Evolutionary conservation across 345 rosid genomes (phyloP).

Genomic region (Eucalyptus virginea): DNA sequence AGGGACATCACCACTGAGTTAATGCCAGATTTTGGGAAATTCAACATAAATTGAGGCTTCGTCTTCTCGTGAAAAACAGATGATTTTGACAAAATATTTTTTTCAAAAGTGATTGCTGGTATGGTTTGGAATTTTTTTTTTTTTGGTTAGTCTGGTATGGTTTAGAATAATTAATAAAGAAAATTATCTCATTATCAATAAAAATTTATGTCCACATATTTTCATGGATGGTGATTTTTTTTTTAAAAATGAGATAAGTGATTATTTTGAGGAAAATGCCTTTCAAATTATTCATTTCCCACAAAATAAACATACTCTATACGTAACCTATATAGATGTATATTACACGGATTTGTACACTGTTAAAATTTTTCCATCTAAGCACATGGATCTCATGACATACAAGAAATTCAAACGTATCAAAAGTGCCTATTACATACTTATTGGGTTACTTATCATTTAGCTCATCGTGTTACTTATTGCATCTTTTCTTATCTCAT

Average conservation of each 20-base stretch:
- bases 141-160: too few species aligned
- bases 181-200: background rate
- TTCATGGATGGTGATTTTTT: too few species aligned
- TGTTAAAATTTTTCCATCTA: background rate
- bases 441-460: background rate
- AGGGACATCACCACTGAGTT: background rate
- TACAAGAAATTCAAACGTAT: background rate
- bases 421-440: background rate
- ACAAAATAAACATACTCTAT: fast-evolving
- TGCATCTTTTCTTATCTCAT: background rate
- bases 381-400: background rate
- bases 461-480: background rate
- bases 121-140: too few species aligned
- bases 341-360: background rate
- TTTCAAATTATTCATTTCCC: background rate
- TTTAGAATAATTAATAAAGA: too few species aligned
- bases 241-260: fast-evolving
- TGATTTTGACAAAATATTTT: background rate
- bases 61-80: fast-evolving
- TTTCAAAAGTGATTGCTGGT: too few species aligned
- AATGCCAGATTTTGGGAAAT: background rate
- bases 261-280: fast-evolving
- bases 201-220: background rate
- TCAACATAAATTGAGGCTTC: background rate
- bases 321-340: background rate